Evolutionary conservation across 768 basidiomycete species (phyloP).

Genomic region (Kwoniella sp.): DNA sequence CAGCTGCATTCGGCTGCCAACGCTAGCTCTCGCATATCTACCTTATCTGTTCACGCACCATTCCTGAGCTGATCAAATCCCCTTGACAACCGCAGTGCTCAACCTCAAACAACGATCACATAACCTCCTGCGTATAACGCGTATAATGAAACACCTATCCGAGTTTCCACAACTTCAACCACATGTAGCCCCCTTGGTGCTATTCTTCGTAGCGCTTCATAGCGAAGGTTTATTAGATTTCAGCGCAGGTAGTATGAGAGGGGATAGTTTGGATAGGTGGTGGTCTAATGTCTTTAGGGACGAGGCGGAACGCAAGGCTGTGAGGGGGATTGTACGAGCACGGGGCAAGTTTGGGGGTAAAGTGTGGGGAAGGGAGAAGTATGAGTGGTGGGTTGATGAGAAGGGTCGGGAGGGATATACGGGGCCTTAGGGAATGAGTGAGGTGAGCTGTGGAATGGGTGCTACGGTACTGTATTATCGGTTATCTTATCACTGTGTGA

Average conservation of each 20-base stretch:
- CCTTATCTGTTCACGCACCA: no score
- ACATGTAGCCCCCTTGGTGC: constrained; percentile 39
- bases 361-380: constrained; percentile 37
- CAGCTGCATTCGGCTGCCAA: no score
- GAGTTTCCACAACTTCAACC: constrained; percentile 39
- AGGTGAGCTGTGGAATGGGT: background rate
- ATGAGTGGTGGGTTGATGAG: constrained; percentile 29
- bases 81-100: constrained; percentile 23
- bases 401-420: constrained; percentile 7
- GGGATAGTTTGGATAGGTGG: constrained; percentile 43
- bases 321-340: constrained; percentile 26
- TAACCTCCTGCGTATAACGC: constrained; percentile 52
- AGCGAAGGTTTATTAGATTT: constrained; percentile 36
- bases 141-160: constrained; percentile 50
- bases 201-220: constrained; percentile 40
- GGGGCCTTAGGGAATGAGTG: background rate
- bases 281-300: constrained; percentile 44
- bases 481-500: no score
- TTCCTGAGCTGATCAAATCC: no score
- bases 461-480: no score
- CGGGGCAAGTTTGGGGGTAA: constrained; percentile 32
- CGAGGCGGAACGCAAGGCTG: constrained; percentile 29
- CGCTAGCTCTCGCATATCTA: no score
- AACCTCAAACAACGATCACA: constrained; percentile 45
- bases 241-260: constrained; percentile 26